Conservation (phyloP, 805 yeast species). For the Yarrowia alimentaria region DNA sequence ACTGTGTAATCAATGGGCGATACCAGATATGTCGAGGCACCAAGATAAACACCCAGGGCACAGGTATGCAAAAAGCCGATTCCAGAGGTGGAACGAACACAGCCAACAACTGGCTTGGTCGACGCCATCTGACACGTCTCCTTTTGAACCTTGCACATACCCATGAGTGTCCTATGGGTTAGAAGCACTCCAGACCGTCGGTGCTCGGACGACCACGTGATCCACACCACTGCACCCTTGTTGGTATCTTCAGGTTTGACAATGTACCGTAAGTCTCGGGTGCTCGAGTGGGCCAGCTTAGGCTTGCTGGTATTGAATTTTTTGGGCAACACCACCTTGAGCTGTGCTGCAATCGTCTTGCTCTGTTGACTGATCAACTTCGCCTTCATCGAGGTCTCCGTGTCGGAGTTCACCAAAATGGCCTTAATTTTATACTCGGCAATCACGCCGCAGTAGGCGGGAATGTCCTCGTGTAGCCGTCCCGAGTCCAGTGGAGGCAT, state of each 20-base stretch:
- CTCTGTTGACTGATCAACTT: constrained; percentile 62
- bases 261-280: constrained; percentile 22
- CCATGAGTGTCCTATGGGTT: constrained; percentile 63
- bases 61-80: constrained; percentile 87
- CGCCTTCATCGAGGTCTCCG: constrained; percentile 64
- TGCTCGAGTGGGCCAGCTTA: constrained; percentile 39
- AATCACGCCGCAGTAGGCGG: constrained; percentile 62
- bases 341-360: constrained; percentile 44
- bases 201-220: constrained; percentile 71
- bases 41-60: constrained; percentile 78
- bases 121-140: constrained; percentile 85
- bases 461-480: constrained; percentile 69
- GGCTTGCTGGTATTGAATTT: constrained; percentile 67
- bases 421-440: constrained; percentile 68
- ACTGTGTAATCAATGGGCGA: constrained; percentile 74
- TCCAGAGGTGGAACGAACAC: constrained; percentile 81
- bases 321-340: constrained; percentile 46
- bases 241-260: constrained; percentile 38
- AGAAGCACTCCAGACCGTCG: constrained; percentile 54
- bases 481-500: constrained; percentile 66
- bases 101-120: constrained; percentile 71
- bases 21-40: constrained; percentile 78
- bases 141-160: constrained; percentile 82
- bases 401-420: constrained; percentile 74
- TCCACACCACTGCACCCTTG: constrained; percentile 60